Conservation (phyloP, 1,284 basidiomycete genomes). For the Apiotrichum veenhuisii region DNA sequence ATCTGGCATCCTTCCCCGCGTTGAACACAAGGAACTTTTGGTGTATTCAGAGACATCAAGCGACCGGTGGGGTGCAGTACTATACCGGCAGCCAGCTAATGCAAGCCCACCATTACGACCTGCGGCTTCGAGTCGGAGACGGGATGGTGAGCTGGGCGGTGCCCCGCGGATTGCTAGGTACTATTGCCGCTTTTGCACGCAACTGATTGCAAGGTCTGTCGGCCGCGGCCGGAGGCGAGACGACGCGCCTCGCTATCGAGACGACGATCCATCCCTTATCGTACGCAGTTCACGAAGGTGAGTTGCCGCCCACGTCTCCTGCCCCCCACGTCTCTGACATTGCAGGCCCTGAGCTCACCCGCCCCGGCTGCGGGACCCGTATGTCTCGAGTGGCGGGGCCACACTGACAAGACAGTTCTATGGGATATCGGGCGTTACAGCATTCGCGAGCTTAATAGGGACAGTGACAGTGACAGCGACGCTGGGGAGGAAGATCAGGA, state of each 20-base stretch:
- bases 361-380: background rate
- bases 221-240: background rate
- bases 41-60: conserved; percentile 41
- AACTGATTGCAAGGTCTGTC: background rate
- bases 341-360: background rate
- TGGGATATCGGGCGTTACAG: background rate
- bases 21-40: conserved; percentile 35
- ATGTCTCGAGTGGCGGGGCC: background rate
- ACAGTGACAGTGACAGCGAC: background rate
- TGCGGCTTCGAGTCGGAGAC: background rate
- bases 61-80: conserved; percentile 26
- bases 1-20: conserved; percentile 28
- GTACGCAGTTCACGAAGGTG: conserved; percentile 13
- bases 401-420: background rate
- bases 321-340: no score
- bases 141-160: background rate
- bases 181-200: background rate
- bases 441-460: background rate
- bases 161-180: background rate
- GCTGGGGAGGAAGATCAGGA: background rate
- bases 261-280: conserved; percentile 35
- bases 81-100: background rate
- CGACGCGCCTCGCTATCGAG: conserved; percentile 29
- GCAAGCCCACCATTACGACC: background rate
- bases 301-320: background rate